These are phyloP conservation scores for Metarhizium anisopliae DNA, from an alignment of 2,329 filamentous ascomycete species.

Conservation along the genomic window DNA sequence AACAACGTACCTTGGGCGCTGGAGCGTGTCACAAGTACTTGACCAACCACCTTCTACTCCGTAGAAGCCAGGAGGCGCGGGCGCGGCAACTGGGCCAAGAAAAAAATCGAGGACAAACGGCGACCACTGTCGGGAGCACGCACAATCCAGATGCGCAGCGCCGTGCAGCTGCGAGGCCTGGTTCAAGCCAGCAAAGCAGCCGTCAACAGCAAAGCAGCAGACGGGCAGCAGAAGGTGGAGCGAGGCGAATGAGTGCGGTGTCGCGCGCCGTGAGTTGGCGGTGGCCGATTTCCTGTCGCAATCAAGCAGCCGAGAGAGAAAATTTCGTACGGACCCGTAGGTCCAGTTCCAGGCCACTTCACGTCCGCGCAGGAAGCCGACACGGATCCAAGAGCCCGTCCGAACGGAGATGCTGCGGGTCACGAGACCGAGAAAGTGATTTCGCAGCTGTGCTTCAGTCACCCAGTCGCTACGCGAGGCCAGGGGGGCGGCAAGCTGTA, in stretches of 20 bases:
- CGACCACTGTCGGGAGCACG: neutral
- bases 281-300: conserved; percentile 11
- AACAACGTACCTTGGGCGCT: conserved; percentile 1
- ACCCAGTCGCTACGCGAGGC: neutral
- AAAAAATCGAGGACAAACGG: neutral
- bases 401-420: conserved; percentile 7
- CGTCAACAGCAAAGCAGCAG: neutral
- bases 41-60: neutral
- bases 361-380: conserved; percentile 5
- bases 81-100: neutral
- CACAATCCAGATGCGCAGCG: neutral
- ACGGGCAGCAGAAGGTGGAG: neutral
- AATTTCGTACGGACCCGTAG: conserved; percentile 21
- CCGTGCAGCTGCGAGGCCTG: neutral
- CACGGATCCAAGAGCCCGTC: conserved; percentile 5
- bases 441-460: neutral
- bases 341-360: conserved; percentile 8
- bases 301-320: conserved; percentile 17
- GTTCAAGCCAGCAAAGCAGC: neutral
- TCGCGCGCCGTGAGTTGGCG: conserved; percentile 7
- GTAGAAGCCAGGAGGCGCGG: neutral
- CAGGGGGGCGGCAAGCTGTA: neutral
- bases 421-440: conserved; percentile 4
- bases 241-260: neutral
- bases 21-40: neutral